Base-by-base conservation (phyloP, 2,329 filamentous ascomycete genomes). In the Colletotrichum australisinense region DNA sequence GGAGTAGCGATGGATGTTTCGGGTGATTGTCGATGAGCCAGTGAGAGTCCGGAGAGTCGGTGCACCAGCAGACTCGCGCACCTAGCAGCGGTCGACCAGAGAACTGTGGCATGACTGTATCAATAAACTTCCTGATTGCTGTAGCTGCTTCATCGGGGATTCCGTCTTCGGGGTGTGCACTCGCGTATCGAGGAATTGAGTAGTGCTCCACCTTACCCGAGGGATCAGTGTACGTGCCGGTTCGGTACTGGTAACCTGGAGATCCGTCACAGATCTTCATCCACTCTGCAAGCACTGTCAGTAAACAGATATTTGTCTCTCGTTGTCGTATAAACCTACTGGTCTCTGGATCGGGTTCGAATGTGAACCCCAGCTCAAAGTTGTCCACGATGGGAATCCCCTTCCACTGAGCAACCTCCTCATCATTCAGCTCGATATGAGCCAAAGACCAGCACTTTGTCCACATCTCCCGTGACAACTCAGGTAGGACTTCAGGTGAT, bases 41-140 rank as follows among this genome's bases (percentile, higher is more conserved):
- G 67, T 82, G 80, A 63, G 81, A 80, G 57, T 82, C 79, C 7
- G 78, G 80, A 0, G 80, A 79, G 32, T 82, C 80, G 0, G 79
- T 81, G 55, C 81, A 82, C 80, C 80, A 81, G 64, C 80, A 81
- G 19, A 79, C 75, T 16, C 72, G 67, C 5, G 76, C 72, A 11
- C 76, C 74, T 0, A 79, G 59, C 8, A 78, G 75, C 5, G 77
- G 78, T 1, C 76, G 74, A n/a, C 74, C 76, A 0, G 76, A 74
- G 58, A 79, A 79, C 22, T 78, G 76, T 0, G 78, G 77, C 67
- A 78, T 78, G 7, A 77, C 72, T 8, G 74, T 66, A 35, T 72
- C 68, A 56, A 75, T 66, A 66, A 75, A 74, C 4, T 30, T 59
- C 1, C 60, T 67, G 19, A 76, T 70, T 7, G 66, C 71, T 19